These are phyloP conservation scores for Agaricales sp. DNA, from an alignment of 1,284 basidiomycete species.

Conservation along the genomic window DNA sequence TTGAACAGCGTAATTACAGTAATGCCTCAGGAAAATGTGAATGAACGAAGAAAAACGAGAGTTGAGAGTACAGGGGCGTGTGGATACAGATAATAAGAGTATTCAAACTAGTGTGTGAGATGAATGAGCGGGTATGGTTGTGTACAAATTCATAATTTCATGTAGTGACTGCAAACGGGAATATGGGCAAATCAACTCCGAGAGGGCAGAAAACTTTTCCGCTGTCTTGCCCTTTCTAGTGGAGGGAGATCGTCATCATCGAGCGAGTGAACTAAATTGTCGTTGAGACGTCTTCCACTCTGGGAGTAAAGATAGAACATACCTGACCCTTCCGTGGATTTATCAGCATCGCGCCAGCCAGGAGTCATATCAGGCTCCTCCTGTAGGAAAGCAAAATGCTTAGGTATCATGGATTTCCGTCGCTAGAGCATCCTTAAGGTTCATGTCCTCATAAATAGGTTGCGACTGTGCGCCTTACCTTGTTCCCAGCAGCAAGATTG, in stretches of 20 bases:
- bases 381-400: constrained; percentile 31
- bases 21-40: too few relatives aligned
- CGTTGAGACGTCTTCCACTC: constrained; percentile 7
- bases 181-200: too few relatives aligned
- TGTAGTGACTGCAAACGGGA: too few relatives aligned
- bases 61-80: background rate
- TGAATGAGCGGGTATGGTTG: too few relatives aligned
- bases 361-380: constrained; percentile 19
- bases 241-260: constrained; percentile 44
- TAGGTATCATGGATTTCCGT: constrained; percentile 57
- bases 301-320: constrained; percentile 22
- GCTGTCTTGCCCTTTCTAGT: constrained; percentile 42
- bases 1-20: too few relatives aligned
- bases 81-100: constrained; percentile 5
- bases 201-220: constrained; percentile 27
- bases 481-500: constrained; percentile 55
- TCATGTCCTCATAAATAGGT: too few relatives aligned
- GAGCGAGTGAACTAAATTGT: constrained; percentile 17
- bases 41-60: constrained; percentile 13
- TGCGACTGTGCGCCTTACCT: too few relatives aligned
- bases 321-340: constrained; percentile 30
- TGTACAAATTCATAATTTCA: too few relatives aligned
- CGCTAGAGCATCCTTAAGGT: too few relatives aligned
- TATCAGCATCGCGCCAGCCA: constrained; percentile 24
- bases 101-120: constrained; percentile 1